Conservation (phyloP, 140 eudicot species). For the Cichorium intybus region DNA sequence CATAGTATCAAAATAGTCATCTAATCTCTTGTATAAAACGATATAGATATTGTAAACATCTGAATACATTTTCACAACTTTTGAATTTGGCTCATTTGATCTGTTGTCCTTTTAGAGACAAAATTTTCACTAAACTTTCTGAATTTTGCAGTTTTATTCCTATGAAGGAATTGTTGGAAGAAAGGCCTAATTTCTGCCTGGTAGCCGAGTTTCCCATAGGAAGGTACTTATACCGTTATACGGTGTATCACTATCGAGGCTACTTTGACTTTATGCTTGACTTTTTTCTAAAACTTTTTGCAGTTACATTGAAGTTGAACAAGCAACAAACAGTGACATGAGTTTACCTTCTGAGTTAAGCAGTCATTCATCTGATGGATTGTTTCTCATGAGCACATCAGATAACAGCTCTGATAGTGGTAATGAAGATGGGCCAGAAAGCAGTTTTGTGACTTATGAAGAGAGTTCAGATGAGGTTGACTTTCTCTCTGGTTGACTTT, state of each 20-base stretch:
- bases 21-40: too few species aligned
- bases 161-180: constrained; percentile 41
- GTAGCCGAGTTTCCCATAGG: constrained; percentile 63
- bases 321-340: constrained; percentile 36
- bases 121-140: background rate
- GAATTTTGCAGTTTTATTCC: constrained; percentile 51
- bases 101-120: too few species aligned
- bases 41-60: too few species aligned
- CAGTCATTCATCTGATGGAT: constrained; percentile 45
- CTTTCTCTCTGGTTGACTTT: constrained; percentile 31
- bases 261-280: background rate
- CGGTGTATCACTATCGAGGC: background rate
- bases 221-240: constrained; percentile 32
- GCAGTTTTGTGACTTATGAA: constrained; percentile 34
- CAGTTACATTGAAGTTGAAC: constrained; percentile 60
- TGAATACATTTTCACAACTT: too few species aligned
- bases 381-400: constrained; percentile 34
- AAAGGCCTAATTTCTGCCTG: constrained; percentile 59
- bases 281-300: background rate
- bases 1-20: too few species aligned
- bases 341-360: constrained; percentile 41
- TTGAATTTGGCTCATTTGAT: too few species aligned
- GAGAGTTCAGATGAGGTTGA: constrained; percentile 68
- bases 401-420: constrained; percentile 62
- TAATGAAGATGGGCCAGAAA: constrained; percentile 41